A percentile compares a stretch with the other conserved stretches of the same genome.
Evolutionary conservation across 2,329 filamentous ascomycete species (phyloP).

Genomic region (Aspergillus flavus): DNA sequence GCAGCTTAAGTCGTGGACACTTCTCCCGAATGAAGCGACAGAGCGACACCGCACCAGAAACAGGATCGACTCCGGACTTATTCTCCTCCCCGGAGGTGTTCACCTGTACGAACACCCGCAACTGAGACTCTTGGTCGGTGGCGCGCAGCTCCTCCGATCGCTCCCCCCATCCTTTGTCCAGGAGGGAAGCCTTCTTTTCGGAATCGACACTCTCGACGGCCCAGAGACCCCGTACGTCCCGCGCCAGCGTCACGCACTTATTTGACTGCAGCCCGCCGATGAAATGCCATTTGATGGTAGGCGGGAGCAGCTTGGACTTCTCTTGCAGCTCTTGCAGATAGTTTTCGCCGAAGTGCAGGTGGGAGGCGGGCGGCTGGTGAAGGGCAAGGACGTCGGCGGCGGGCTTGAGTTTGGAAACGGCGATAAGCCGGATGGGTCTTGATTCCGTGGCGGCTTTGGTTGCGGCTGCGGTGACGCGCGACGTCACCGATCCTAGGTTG

Average conservation of each 20-base stretch:
- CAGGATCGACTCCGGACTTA: conserved; percentile 81
- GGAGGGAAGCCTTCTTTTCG: conserved; percentile 79
- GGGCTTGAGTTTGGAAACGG: conserved; percentile 95
- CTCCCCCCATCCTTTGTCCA: conserved; percentile 74
- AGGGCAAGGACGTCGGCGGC: conserved; percentile 87
- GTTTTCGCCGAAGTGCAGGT: conserved; percentile 92
- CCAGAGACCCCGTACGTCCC: conserved; percentile 83
- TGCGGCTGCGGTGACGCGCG: conserved; percentile 59
- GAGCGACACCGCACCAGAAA: conserved; percentile 58
- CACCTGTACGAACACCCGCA: conserved; percentile 86
- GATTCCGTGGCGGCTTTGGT: conserved; percentile 20
- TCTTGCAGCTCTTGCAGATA: conserved; percentile 88
- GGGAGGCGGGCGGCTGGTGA: conserved; percentile 62
- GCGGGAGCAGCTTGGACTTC: conserved; percentile 79
- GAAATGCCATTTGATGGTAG: conserved; percentile 84
- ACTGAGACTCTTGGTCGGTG: conserved; percentile 39
- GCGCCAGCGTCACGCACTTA: conserved; percentile 84
- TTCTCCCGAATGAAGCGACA: conserved; percentile 70
- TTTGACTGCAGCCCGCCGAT: conserved; percentile 93
- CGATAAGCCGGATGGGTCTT: conserved; percentile 68
- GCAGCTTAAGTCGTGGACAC: conserved; percentile 73
- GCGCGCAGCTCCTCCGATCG: conserved; percentile 41
- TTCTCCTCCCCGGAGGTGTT: conserved; percentile 88
- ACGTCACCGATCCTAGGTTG: conserved; percentile 63
- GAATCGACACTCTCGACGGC: conserved; percentile 90